Evolutionary conservation across 208 protist species (phyloP), one percentile per base, ranked within the genome.

Genomic region (Trichomonas vaginalis): DNA sequence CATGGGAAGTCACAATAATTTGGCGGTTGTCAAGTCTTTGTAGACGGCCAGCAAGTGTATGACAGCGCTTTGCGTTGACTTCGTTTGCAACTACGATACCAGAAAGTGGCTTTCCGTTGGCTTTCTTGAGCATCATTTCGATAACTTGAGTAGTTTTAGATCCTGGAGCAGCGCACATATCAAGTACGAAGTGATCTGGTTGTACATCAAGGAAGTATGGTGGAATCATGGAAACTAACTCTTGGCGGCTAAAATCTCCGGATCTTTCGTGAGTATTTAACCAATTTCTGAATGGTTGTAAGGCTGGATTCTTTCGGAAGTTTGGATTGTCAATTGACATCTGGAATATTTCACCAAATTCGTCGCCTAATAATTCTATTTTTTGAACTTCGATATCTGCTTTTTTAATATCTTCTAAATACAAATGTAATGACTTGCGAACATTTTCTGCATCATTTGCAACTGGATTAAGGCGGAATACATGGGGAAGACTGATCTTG

Each of bases 141-240:
- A 97, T 42, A 87, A 97, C 61, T 80, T 80, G 97, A 40, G 40
- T 61, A 15, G 97, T 97, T 95, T 97, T 97, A 21, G 96, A 97
- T 47, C 97, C 97, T 14, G 97, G 97, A 15, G 97, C 97, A 0
- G 97, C 97, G 80, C 97, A 97, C 96, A 97, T 96, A 80, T 97
- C 97, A 0, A 97, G 39, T 12, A 97, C 96, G 3, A 35, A 12
- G 42, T 96, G 27, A 32, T 96, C 27, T 0, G 95, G 87, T 21
- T 96, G 8, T 23, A 96, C 95, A 61, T 95, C 62, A 0, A 97
- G 70, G 51, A 97, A 96, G 6, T 97, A 27, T 23, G 96, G 95
- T 0, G 97, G 97, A 27, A 97, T 56, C 97, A 97, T 97, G 9
- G 79, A 95, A 14, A 97, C 97, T 9, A 96, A 83, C 83, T 97